Percentiles rank a stretch among this genome's conserved stretches.
Conservation (phyloP, 2,329 filamentous ascomycete species). For the Sarocladium strictum region DNA sequence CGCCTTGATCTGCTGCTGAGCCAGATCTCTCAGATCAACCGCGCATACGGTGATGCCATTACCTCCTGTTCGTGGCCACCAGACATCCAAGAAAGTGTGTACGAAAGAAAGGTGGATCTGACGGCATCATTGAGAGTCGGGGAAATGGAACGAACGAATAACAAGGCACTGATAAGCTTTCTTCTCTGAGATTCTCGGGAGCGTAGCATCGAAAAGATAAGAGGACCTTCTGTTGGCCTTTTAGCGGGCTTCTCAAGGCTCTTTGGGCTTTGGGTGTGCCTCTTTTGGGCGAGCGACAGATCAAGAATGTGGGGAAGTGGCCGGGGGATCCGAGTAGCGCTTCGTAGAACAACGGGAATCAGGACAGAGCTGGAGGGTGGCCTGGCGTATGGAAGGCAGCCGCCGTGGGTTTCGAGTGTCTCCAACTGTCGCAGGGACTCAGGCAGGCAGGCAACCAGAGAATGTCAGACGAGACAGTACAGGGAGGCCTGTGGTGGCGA, state of each 20-base stretch:
- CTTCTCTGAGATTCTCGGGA: background rate
- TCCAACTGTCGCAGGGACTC: background rate
- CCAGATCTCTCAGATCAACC: background rate
- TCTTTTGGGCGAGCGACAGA: constrained; percentile 2
- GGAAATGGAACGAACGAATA: constrained; percentile 1
- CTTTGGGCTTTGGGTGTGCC: constrained; percentile 1
- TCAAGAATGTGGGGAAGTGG: background rate
- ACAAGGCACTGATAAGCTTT: background rate
- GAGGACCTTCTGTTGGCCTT: background rate
- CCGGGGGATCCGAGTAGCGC: constrained; percentile 5
- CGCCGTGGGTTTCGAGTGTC: no score
- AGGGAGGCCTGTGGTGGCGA: background rate
- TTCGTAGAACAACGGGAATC: no score
- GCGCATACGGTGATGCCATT: background rate
- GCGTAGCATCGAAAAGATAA: background rate
- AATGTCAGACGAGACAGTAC: background rate
- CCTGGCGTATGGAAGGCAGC: background rate
- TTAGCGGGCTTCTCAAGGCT: background rate
- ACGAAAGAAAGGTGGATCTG: background rate
- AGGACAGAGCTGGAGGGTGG: background rate
- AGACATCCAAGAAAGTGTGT: no score
- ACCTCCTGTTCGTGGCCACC: no score
- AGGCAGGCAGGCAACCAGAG: background rate
- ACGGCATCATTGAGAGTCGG: constrained; percentile 1
- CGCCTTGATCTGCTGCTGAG: background rate